Evolutionary conservation across 2,329 filamentous ascomycete species (phyloP).

Genomic region (Simplicillium aogashimaense): DNA sequence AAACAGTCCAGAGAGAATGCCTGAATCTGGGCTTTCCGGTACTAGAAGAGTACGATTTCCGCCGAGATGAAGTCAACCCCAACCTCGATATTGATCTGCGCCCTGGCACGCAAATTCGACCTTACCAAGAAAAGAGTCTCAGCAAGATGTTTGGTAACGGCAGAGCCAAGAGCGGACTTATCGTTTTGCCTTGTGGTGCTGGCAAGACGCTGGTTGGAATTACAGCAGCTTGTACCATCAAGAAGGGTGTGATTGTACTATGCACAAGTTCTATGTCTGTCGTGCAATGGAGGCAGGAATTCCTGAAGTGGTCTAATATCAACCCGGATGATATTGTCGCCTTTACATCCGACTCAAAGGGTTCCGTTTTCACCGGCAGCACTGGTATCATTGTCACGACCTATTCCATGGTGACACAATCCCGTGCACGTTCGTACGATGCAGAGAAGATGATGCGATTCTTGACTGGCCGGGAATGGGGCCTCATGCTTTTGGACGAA

Average conservation of each 20-base stretch:
- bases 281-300: constrained; percentile 92
- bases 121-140: constrained; percentile 94
- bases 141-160: constrained; percentile 99
- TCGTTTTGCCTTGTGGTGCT: constrained; percentile 90
- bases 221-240: constrained; percentile 93
- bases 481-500: constrained; percentile 85
- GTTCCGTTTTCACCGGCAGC: constrained; percentile 60
- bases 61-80: constrained; percentile 72
- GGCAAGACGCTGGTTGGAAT: constrained; percentile 97
- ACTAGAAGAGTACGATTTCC: constrained; percentile 87
- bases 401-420: constrained; percentile 88
- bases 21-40: constrained; percentile 70
- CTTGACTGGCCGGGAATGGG: constrained; percentile 75
- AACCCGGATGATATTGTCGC: constrained; percentile 77
- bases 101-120: constrained; percentile 70
- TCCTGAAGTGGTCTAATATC: constrained; percentile 95
- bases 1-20: constrained; percentile 73
- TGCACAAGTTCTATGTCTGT: constrained; percentile 98
- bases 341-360: constrained; percentile 80
- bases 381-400: constrained; percentile 89
- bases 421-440: constrained; percentile 70
- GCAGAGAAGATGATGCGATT: constrained; percentile 92
- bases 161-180: constrained; percentile 91
- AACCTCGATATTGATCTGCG: constrained; percentile 80
- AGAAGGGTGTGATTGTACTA: constrained; percentile 89